phyloP scores from a whole-genome alignment of 345 rosid species.

The Heritiera fomes region DNA sequence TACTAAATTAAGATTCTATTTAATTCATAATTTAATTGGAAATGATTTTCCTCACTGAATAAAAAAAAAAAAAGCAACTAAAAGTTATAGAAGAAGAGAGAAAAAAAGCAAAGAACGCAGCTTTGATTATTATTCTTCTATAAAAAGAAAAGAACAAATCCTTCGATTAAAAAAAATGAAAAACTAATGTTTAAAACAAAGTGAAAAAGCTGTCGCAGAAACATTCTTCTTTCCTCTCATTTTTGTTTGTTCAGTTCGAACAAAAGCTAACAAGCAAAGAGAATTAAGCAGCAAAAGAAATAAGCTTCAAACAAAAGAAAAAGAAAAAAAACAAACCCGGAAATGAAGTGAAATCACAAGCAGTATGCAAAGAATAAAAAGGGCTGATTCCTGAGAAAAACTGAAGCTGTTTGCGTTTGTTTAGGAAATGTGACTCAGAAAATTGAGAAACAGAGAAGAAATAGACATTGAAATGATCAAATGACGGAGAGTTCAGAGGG shows the following conservation, averaged over 20 bases:
- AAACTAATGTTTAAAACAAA: no score
- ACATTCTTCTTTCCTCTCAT: no score
- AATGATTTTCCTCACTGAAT: background rate
- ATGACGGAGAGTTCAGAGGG: background rate
- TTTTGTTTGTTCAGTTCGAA: no score
- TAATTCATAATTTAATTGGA: constrained; percentile 4
- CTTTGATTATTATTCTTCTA: background rate
- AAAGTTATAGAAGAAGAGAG: no score
- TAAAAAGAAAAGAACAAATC: no score
- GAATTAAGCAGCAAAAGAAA: background rate
- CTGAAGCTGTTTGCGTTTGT: background rate
- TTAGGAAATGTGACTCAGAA: background rate
- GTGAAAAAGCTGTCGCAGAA: no score
- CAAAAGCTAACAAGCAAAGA: background rate
- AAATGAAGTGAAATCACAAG: background rate
- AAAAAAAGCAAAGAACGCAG: background rate
- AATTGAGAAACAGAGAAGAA: constrained; percentile 17
- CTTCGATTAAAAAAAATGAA: background rate
- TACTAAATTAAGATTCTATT: constrained; percentile 4
- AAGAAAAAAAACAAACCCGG: background rate
- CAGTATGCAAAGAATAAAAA: background rate
- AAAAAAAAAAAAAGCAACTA: background rate
- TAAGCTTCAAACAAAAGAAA: background rate
- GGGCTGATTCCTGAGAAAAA: background rate
- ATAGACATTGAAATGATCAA: background rate